These are phyloP conservation scores for Misopates orontium DNA, from an alignment of 257 asterid genomes.

Conservation along the genomic window DNA sequence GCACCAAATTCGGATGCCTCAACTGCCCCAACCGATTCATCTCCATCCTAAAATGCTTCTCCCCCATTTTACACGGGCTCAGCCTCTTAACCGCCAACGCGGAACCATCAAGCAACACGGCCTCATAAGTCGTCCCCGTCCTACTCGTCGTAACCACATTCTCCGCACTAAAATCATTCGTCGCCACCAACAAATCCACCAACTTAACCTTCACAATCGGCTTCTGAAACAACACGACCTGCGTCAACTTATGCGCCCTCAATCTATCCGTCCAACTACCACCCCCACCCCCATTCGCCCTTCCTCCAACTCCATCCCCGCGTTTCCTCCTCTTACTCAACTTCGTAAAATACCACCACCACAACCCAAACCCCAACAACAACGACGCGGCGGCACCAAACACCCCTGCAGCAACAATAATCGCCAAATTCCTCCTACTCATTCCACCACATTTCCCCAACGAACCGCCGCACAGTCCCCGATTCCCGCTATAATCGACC, in stretches of 20 bases:
- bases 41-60: slow-evolving; percentile 45
- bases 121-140: slow-evolving; percentile 62
- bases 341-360: slow-evolving; percentile 54
- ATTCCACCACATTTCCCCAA: slow-evolving; percentile 47
- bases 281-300: slow-evolving; percentile 15
- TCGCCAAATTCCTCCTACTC: slow-evolving; percentile 39
- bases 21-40: slow-evolving; percentile 49
- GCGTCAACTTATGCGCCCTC: slow-evolving; percentile 53
- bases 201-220: slow-evolving; percentile 52
- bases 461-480: slow-evolving; percentile 50
- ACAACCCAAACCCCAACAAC: slow-evolving; percentile 55
- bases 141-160: slow-evolving; percentile 56
- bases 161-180: slow-evolving; percentile 54
- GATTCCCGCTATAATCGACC: slow-evolving; percentile 42
- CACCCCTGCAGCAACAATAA: slow-evolving; percentile 58
- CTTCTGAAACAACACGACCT: slow-evolving; percentile 57
- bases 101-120: slow-evolving; percentile 50
- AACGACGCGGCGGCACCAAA: slow-evolving; percentile 49
- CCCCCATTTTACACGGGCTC: slow-evolving; percentile 51
- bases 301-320: slow-evolving; percentile 34
- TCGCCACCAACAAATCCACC: slow-evolving; percentile 57
- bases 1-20: slow-evolving; percentile 52
- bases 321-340: slow-evolving; percentile 37
- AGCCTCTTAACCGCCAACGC: slow-evolving; percentile 55
- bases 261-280: slow-evolving; percentile 43